Evolutionary conservation across 495 filamentous ascomycete species (phyloP).

Genomic region (Hypoxylon intermedium): DNA sequence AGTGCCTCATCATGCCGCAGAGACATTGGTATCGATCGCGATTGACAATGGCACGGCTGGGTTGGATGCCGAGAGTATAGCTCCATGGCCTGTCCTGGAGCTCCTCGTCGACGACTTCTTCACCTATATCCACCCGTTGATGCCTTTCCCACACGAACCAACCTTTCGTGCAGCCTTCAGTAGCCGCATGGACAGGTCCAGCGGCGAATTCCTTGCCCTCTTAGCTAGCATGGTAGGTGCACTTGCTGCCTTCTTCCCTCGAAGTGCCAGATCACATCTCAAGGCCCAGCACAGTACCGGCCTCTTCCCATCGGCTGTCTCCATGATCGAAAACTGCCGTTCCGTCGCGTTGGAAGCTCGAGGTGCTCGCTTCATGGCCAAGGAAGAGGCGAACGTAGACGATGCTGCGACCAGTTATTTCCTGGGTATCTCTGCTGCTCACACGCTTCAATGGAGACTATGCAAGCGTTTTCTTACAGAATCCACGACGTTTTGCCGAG

Average conservation of each 20-base stretch:
- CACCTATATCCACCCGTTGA: slow-evolving; percentile 86
- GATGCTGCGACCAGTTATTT: slow-evolving; percentile 90
- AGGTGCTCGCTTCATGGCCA: slow-evolving; percentile 70
- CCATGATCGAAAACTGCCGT: slow-evolving; percentile 76
- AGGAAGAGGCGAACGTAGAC: slow-evolving; percentile 70
- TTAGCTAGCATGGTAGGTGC: slow-evolving; percentile 81
- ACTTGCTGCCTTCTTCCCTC: slow-evolving; percentile 80
- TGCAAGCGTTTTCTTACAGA: slow-evolving; percentile 76
- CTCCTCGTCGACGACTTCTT: slow-evolving; percentile 86
- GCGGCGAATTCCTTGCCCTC: slow-evolving; percentile 74
- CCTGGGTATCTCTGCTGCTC: slow-evolving; percentile 71
- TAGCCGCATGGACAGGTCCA: slow-evolving; percentile 71
- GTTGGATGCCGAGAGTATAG: slow-evolving; percentile 76
- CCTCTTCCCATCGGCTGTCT: slow-evolving; percentile 71
- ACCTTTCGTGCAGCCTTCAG: slow-evolving; percentile 78
- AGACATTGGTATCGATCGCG: slow-evolving; percentile 55
- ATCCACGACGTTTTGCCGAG: slow-evolving; percentile 72
- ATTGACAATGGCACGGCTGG: slow-evolving; percentile 39
- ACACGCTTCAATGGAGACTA: slow-evolving; percentile 70
- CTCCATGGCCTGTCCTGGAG: slow-evolving; percentile 68
- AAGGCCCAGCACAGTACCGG: slow-evolving; percentile 64
- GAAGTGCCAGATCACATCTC: slow-evolving; percentile 74
- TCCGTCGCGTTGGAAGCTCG: slow-evolving; percentile 74
- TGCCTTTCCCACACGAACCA: slow-evolving; percentile 84
- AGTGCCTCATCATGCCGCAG: slow-evolving; percentile 57